These are phyloP conservation scores for Tardiomyces depauwii DNA, from an alignment of 1,139 yeast species.

Conservation along the genomic window DNA sequence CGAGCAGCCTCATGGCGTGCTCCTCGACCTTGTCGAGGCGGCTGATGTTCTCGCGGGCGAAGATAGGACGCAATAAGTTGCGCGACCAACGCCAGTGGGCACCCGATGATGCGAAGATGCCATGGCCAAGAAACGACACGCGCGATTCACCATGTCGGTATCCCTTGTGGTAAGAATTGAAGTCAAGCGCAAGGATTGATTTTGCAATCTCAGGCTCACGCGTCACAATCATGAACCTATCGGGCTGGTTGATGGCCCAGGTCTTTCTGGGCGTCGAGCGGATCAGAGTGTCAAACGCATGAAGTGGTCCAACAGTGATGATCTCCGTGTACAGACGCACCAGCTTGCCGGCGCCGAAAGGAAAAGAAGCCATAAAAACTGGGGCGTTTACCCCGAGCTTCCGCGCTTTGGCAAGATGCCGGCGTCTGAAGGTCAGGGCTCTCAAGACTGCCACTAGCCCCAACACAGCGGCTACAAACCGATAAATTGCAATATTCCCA, in stretches of 20 bases:
- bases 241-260: not conserved
- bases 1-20: slow-evolving; percentile 30
- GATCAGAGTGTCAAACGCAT: not conserved
- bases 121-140: slow-evolving; percentile 36
- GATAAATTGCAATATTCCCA: too few relatives aligned
- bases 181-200: slow-evolving; percentile 28
- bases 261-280: not conserved
- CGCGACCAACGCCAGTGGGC: slow-evolving; percentile 42
- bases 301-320: too few relatives aligned
- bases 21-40: slow-evolving; percentile 38
- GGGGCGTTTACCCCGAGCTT: too few relatives aligned
- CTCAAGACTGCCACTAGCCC: too few relatives aligned
- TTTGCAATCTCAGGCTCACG: slow-evolving; percentile 37
- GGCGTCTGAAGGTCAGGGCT: too few relatives aligned
- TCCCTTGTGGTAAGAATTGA: slow-evolving; percentile 41
- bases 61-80: slow-evolving; percentile 43
- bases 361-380: too few relatives aligned
- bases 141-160: slow-evolving; percentile 32
- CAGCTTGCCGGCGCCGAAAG: too few relatives aligned
- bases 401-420: too few relatives aligned
- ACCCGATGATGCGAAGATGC: slow-evolving; percentile 41
- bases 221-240: slow-evolving; percentile 22
- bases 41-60: slow-evolving; percentile 40
- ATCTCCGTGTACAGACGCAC: too few relatives aligned
- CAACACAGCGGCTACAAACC: too few relatives aligned